phyloP scores from a whole-genome alignment of 441 rosid genomes.

The Hypseocharis bilobata region DNA sequence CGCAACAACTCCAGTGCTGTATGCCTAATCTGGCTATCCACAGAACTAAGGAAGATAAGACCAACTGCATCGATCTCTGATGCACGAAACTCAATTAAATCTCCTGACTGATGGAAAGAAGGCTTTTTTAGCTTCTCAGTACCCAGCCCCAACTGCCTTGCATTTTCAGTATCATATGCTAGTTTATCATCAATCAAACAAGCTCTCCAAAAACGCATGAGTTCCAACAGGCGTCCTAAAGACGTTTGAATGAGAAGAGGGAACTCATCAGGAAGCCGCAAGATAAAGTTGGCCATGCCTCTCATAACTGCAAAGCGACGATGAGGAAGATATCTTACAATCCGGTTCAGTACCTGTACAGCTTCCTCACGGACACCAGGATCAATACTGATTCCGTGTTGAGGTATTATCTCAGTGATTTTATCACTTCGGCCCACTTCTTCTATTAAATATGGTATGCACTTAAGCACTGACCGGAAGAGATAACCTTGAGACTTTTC shows the following conservation, averaged over 20 bases:
- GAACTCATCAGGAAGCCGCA: conserved; percentile 90
- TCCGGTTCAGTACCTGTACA: conserved; percentile 86
- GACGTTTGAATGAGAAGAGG: conserved; percentile 98
- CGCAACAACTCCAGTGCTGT: conserved; percentile 90
- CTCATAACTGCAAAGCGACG: conserved; percentile 97
- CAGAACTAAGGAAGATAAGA: conserved; percentile 86
- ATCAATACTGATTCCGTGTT: conserved; percentile 96
- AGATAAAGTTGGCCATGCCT: conserved; percentile 95
- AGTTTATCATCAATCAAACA: conserved; percentile 69
- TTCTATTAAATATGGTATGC: conserved; percentile 91
- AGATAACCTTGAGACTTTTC: conserved; percentile 96
- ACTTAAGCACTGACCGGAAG: conserved; percentile 86
- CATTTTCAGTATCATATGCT: conserved; percentile 40
- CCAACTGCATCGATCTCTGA: conserved; percentile 98
- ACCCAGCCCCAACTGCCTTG: conserved; percentile 40
- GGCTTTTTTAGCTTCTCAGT: conserved; percentile 61
- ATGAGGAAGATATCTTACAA: conserved; percentile 81
- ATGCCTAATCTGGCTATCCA: conserved; percentile 96
- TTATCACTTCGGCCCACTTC: conserved; percentile 98
- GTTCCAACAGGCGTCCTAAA: conserved; percentile 85
- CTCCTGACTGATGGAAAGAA: conserved; percentile 63
- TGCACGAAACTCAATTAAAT: conserved; percentile 71
- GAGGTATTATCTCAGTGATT: conserved; percentile 96
- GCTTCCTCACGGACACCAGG: conserved; percentile 99
- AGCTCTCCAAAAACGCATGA: conserved; percentile 98